Base-by-base conservation (phyloP, 352 stramenopile species). In the Phytopythium helicoides region DNA sequence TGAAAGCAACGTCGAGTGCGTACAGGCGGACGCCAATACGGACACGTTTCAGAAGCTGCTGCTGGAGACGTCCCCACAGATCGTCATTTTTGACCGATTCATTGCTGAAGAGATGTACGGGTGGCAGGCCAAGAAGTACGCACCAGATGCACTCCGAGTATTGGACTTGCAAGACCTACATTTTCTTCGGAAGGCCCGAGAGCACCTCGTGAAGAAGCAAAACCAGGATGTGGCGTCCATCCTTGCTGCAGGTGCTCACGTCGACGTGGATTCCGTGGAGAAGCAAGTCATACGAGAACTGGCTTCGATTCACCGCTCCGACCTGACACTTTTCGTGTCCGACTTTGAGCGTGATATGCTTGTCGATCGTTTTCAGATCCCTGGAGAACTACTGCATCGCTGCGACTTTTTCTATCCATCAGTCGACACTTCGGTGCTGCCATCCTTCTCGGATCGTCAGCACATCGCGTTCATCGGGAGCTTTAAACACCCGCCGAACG, bases 161-260 rank as follows among this genome's bases (percentile, higher is more conserved):
- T 54, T 98, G 5, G 94, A 98, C 48, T 77, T 97, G 47, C 94
- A 98, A 63, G 94, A 98, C 57, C 67, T 98, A 22, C 92, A 98
- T 57, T 96, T 95, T 37, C 54, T 98, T 25, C 75, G 94, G 8
- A 68, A 79, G 7, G 72, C 73, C n/a, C 80, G 92, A 31, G 87
- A 97, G 63, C 61, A 71, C 42, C 59, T 89, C 11, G 79, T 96
- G 11, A 84, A 79, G 45, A 90, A 90, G 46, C 63, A 59, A 62
- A 49, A 60, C 66, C 56, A 81, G 35, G 51, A 74, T 38, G 22
- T 89, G 46, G 47, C 49, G 26, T 38, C 58, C 3, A 35, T 52
- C 19, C 46, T 52, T 3, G 46, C n/a, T 12, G 33, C 31, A 9
- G 46, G 46, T 10, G 14, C 6, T 22, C 1, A 33, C 66, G 38